These are phyloP conservation scores for Stephania japonica DNA, from an alignment of 164 flowering plant species.

Conservation along the genomic window DNA sequence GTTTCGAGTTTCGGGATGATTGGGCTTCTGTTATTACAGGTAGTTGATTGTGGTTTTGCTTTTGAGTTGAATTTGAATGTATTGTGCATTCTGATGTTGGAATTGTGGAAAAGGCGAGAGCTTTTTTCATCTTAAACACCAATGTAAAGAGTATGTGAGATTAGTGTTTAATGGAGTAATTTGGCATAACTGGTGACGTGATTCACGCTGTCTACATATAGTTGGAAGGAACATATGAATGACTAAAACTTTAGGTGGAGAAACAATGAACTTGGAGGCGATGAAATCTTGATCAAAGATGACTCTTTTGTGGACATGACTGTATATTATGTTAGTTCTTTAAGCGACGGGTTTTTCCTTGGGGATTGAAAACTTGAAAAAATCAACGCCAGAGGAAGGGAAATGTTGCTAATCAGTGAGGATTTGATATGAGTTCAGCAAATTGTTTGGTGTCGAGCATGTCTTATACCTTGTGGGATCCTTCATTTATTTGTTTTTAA, in stretches of 20 bases:
- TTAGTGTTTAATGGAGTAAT: not conserved
- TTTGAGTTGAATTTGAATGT: not conserved
- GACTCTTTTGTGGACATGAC: not conserved
- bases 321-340: not conserved
- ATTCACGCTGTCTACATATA: not conserved
- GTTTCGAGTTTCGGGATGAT: slow-evolving; percentile 64
- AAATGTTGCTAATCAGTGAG: not conserved
- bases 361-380: not conserved
- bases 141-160: not conserved
- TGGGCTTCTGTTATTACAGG: slow-evolving; percentile 93
- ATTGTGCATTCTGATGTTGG: not conserved
- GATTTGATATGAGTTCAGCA: not conserved
- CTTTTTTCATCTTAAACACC: not conserved
- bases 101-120: not conserved
- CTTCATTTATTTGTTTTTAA: no score
- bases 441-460: not conserved
- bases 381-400: not conserved
- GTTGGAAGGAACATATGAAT: not conserved
- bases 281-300: not conserved
- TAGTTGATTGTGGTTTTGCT: slow-evolving; percentile 13
- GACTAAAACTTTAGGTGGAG: not conserved
- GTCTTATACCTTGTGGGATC: not conserved
- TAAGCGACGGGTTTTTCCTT: not conserved
- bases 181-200: not conserved
- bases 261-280: not conserved